phyloP scores from a whole-genome alignment of 768 basidiomycete genomes.

The Hypholoma fasciculare region DNA sequence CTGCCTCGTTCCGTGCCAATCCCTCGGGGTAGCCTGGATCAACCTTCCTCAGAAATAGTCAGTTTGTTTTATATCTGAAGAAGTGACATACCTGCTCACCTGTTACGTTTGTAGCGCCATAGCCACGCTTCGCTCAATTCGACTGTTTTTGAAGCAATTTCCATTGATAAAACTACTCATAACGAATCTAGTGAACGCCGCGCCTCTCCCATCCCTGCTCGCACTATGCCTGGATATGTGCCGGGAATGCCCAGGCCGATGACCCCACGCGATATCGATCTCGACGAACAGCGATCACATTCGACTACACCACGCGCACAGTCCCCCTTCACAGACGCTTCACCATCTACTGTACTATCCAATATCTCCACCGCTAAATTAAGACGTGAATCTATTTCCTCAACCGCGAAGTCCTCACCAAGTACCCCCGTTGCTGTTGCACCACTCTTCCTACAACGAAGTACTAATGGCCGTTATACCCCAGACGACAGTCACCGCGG shows the following conservation, averaged over 20 bases:
- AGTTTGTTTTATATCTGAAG: constrained; percentile 7
- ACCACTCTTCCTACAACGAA: constrained; percentile 56
- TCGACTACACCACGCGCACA: constrained; percentile 82
- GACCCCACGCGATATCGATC: constrained; percentile 81
- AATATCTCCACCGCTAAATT: constrained; percentile 34
- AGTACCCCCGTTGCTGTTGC: constrained; percentile 48
- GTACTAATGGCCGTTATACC: constrained; percentile 64
- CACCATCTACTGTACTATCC: constrained; percentile 30
- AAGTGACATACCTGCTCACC: constrained; percentile 12
- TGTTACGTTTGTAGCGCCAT: constrained; percentile 28
- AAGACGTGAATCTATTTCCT: constrained; percentile 59
- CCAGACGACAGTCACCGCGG: constrained; percentile 38
- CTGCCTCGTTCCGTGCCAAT: constrained; percentile 64
- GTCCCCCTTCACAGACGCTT: constrained; percentile 48
- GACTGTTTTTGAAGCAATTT: constrained; percentile 62
- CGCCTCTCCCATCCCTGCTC: constrained; percentile 63
- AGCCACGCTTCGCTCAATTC: constrained; percentile 36
- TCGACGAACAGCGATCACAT: constrained; percentile 69
- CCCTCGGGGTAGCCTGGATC: constrained; percentile 38
- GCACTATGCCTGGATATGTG: constrained; percentile 77
- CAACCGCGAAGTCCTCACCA: constrained; percentile 40
- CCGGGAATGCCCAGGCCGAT: constrained; percentile 91
- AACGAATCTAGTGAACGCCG: constrained; percentile 50
- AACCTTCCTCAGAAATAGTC: constrained; percentile 30
- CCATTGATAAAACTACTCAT: constrained; percentile 55